Percentiles rank a stretch among this genome's conserved stretches.
Conservation (phyloP, 169 alveolate species). For the Haemoproteus tartakovskyi region DNA sequence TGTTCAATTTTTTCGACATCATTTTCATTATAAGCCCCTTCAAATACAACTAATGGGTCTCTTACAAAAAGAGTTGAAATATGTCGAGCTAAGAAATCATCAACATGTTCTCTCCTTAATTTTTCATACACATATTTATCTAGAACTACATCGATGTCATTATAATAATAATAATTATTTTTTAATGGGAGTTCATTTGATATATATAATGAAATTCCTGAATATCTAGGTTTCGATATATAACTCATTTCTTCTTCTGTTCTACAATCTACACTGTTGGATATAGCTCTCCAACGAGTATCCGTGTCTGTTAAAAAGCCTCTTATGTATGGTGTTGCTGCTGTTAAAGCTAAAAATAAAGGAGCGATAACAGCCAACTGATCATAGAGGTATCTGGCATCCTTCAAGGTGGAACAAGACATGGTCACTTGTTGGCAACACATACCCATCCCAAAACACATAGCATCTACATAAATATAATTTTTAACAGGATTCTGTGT, state of each 20-base stretch:
- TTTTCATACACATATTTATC: constrained; percentile 76
- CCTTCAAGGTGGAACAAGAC: constrained; percentile 79
- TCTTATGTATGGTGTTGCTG: constrained; percentile 90
- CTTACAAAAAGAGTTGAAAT: constrained; percentile 86
- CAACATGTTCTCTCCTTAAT: constrained; percentile 79
- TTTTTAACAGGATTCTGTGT: constrained; percentile 80
- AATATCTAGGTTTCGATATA: constrained; percentile 88
- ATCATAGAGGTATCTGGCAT: constrained; percentile 91
- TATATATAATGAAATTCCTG: constrained; percentile 87
- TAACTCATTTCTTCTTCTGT: constrained; percentile 85
- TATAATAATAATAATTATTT: constrained; percentile 71
- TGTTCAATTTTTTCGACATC: constrained; percentile 66
- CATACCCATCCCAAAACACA: constrained; percentile 96
- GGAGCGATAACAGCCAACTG: constrained; percentile 91
- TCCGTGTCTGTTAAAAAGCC: constrained; percentile 91
- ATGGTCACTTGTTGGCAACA: constrained; percentile 90
- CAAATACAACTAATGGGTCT: constrained; percentile 92
- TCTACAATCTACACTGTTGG: constrained; percentile 91
- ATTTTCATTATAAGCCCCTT: constrained; percentile 57
- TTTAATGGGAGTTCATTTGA: constrained; percentile 77
- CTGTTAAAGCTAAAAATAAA: constrained; percentile 88
- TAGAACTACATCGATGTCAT: constrained; percentile 86
- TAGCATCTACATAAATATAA: constrained; percentile 91
- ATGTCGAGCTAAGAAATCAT: constrained; percentile 88
- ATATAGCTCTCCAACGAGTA: constrained; percentile 90